phyloP scores from a whole-genome alignment of 169 alveolate genomes.

The Plasmodium vivax region DNA sequence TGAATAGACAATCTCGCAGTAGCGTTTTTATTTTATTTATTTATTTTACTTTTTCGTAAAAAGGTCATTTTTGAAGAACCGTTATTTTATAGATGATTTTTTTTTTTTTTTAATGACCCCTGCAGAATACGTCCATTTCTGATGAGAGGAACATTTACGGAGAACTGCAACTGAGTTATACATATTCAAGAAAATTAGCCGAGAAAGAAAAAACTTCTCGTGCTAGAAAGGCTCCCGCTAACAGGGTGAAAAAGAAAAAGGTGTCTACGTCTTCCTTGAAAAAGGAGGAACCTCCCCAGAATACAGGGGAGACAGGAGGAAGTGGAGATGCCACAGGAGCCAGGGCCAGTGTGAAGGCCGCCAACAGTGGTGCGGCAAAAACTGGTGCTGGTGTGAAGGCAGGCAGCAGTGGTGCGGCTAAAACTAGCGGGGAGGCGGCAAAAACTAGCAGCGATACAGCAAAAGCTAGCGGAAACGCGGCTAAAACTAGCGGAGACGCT shows the following conservation, averaged over 20 bases:
- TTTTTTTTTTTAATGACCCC: not conserved
- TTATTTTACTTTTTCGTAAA: not conserved
- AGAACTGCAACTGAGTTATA: not conserved
- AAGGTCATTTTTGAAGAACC: not conserved
- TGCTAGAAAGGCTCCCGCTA: not conserved
- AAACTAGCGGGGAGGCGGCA: not conserved
- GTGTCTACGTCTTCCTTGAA: not conserved
- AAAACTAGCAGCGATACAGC: not conserved
- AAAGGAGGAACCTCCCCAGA: not conserved
- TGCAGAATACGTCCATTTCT: not conserved
- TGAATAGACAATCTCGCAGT: not conserved
- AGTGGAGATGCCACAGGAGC: not conserved
- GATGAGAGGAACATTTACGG: not conserved
- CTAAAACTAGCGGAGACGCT: not conserved
- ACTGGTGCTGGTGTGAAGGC: not conserved
- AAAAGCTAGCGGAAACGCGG: not conserved
- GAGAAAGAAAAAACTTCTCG: not conserved
- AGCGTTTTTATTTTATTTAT: not conserved
- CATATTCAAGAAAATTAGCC: not conserved
- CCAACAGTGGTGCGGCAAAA: not conserved
- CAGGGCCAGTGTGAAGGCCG: not conserved
- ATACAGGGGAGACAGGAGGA: not conserved
- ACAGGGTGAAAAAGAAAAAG: not conserved
- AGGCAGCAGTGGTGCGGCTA: not conserved
- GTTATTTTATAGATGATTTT: not conserved